Evolutionary conservation across 1,139 yeast species (phyloP), one percentile per base, ranked within the genome.

Genomic region (Hyphopichia fennica): DNA sequence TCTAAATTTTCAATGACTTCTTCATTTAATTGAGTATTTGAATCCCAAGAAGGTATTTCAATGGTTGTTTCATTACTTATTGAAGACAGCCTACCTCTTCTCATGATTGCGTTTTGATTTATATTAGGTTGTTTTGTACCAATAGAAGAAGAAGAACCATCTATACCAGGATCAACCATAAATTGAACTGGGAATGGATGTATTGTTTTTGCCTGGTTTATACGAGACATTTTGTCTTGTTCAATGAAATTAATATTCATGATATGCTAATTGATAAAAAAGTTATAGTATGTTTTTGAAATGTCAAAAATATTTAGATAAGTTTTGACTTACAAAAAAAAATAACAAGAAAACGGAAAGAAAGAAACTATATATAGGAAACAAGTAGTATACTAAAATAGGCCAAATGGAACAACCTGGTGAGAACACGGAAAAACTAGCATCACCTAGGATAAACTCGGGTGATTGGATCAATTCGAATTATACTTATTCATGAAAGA

Each of bases 101-200:
- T 33, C 35, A 33, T 33, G 17, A 33, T n/a, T 3, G 35, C 10
- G n/a, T 17, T 17, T n/a, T 31, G 22, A 18, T 18, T 25, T 5
- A 7, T 25, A 25, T 25, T 25, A 9, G 28, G 28, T 25, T 25
- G 34, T 11, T 31, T 31, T 3, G 16, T n/a, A n/a, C 13, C 16
- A 7, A 20, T 20, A 5, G 35, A 33, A 3, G 35, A 33, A 15
- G 35, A 19, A n/a, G 25, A 17, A 13, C 32, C 14, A 17, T 16
- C 19, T 4, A 8, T 5, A 7, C 23, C n/a, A 8, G 18, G n/a
- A 10, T 34, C 32, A 6, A 38, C 14, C 41, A 38, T 38, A 17
- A 33, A 34, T n/a, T 19, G 36, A 18, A 38, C 33, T 25, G 37
- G 41, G 13, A 38, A 10, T 3, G 41, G 41, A 15, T 38, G 41